phyloP scores from a whole-genome alignment of 768 basidiomycete species.

The Clitopilus passeckerianus region DNA sequence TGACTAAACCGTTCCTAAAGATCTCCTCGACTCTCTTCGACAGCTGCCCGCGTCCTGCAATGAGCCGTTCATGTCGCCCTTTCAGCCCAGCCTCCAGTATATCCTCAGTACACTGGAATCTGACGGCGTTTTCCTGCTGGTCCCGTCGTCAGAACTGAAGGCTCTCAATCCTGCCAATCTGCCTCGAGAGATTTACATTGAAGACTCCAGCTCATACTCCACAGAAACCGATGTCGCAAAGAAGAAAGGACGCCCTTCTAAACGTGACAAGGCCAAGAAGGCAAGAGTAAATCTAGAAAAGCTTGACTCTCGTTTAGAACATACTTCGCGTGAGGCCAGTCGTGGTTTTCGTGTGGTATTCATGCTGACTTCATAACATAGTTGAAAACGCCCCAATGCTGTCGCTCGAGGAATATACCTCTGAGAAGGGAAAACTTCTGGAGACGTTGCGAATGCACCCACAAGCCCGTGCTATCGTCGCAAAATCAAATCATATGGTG shows the following conservation, averaged over 20 bases:
- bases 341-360: neutral
- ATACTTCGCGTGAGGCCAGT: slow-evolving; percentile 12
- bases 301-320: slow-evolving; percentile 47
- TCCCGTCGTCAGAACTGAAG: slow-evolving; percentile 45
- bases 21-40: slow-evolving; percentile 48
- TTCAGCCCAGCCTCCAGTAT: slow-evolving; percentile 47
- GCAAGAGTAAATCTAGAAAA: slow-evolving; percentile 42
- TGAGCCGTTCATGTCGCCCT: slow-evolving; percentile 30
- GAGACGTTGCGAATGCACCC: neutral
- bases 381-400: neutral
- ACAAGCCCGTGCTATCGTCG: slow-evolving; percentile 26
- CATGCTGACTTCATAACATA: neutral
- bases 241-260: slow-evolving; percentile 63
- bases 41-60: slow-evolving; percentile 42
- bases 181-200: slow-evolving; percentile 62
- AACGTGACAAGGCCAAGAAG: slow-evolving; percentile 52
- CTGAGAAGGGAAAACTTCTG: neutral
- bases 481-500: slow-evolving; percentile 43
- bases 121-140: slow-evolving; percentile 50
- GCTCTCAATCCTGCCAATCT: slow-evolving; percentile 59
- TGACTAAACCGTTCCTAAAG: slow-evolving; percentile 27
- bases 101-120: slow-evolving; percentile 44
- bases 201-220: slow-evolving; percentile 25
- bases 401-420: neutral
- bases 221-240: slow-evolving; percentile 25